Percentiles rank a stretch among this genome's conserved stretches.
Conservation (phyloP, 2,329 filamentous ascomycete genomes). For the Trichoderma sp. region DNA sequence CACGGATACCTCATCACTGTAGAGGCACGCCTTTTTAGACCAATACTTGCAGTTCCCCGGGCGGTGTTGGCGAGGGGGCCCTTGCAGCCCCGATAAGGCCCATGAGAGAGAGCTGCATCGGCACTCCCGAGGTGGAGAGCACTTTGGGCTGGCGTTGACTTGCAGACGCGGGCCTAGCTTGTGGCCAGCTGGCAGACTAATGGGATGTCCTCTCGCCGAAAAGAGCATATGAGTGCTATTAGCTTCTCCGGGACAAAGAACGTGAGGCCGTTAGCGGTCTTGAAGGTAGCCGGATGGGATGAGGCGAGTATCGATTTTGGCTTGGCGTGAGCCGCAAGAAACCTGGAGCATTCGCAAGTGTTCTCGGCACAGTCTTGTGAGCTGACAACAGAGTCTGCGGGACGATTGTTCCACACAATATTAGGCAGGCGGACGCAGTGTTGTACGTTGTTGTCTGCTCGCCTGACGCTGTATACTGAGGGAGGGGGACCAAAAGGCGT, state of each 20-base stretch:
- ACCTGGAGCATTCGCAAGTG: background rate
- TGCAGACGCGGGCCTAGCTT: slow-evolving; percentile 16
- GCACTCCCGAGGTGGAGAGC: slow-evolving; percentile 19
- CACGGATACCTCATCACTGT: background rate
- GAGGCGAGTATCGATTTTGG: background rate
- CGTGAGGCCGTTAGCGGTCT: background rate
- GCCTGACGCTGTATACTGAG: background rate
- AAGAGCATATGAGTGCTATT: background rate
- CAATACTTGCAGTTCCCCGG: slow-evolving; percentile 3
- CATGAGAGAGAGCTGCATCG: slow-evolving; percentile 13
- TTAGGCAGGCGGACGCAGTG: background rate
- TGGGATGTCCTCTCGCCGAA: background rate
- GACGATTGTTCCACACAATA: background rate
- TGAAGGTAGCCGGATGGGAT: background rate
- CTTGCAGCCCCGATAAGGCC: slow-evolving; percentile 10
- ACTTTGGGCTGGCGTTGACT: slow-evolving; percentile 11
- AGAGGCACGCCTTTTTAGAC: background rate
- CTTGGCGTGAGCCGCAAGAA: background rate
- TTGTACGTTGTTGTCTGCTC: background rate
- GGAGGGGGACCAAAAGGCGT: background rate
- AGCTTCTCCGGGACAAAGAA: background rate
- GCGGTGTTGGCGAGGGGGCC: background rate
- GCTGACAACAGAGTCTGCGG: slow-evolving; percentile 3
- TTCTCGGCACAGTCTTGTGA: background rate
- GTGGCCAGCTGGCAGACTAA: background rate